Evolutionary conservation across 2,329 filamentous ascomycete genomes (phyloP).

Genomic region (Xylaria sp.): DNA sequence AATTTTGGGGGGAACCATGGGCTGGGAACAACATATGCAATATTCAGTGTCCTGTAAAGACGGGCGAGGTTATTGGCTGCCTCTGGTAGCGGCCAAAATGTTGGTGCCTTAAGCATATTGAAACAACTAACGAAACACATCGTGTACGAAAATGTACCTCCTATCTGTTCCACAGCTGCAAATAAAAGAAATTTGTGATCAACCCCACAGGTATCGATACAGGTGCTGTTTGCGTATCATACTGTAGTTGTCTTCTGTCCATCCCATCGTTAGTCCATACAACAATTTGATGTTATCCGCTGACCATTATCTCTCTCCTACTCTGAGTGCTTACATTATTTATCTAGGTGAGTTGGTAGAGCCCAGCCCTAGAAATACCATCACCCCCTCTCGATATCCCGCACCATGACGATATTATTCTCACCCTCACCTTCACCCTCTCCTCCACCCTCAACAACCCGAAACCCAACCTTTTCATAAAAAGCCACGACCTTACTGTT

Average conservation of each 20-base stretch:
- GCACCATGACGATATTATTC: slow-evolving; percentile 50
- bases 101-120: slow-evolving; percentile 12
- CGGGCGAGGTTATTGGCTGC: not conserved
- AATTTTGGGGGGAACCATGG: not conserved
- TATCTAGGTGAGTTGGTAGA: not conserved
- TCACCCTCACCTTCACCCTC: slow-evolving; percentile 42
- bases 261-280: too few relatives aligned
- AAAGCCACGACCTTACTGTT: slow-evolving; percentile 55
- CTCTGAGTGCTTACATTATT: too few relatives aligned
- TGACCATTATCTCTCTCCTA: too few relatives aligned
- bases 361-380: too few relatives aligned
- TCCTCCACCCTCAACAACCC: slow-evolving; percentile 42
- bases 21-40: slow-evolving; percentile 4
- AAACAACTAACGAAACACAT: slow-evolving; percentile 9
- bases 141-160: slow-evolving; percentile 9
- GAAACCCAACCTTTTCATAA: slow-evolving; percentile 55
- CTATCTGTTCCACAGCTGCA: slow-evolving; percentile 8
- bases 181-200: slow-evolving; percentile 4
- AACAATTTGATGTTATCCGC: too few relatives aligned
- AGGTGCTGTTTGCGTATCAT: not conserved
- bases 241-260: not conserved
- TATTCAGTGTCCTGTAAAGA: slow-evolving; percentile 1
- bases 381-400: slow-evolving; percentile 32
- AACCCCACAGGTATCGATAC: too few relatives aligned
- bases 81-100: slow-evolving; percentile 3